Evolutionary conservation across 2,329 filamentous ascomycete genomes (phyloP), one percentile per base, ranked within the genome.

Genomic region (Ceratocystis diversiconidia): DNA sequence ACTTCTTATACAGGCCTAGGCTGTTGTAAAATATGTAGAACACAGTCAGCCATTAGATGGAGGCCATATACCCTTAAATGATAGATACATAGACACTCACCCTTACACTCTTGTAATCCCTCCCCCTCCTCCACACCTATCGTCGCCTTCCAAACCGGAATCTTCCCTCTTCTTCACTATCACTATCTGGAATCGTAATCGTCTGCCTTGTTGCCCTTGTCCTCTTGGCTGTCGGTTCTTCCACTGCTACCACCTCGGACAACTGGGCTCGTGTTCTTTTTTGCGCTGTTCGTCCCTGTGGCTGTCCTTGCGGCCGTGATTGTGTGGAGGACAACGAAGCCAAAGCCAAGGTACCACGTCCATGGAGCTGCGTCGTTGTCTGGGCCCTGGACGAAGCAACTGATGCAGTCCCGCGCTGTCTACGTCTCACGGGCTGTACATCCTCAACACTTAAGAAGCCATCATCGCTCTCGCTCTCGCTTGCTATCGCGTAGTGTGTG

Each of bases 91-190:
- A 61, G 41, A 61, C 22, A 46, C 22, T 12, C 36, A 62, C 43
- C 19, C n/a, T 52, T 22, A 1, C 44, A 17, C 61, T 19, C 22
- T 52, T 6, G 50, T 28, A 5, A 30, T 15, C 1, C 19, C 50
- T 4, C 22, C 43, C 3, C 17, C 3, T n/a, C 25, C 25, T 8
- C 22, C 10, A 25, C 41, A 50, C 62, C 63, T 71, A 79, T 70
- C 76, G 76, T 70, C 81, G 75, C 71, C 77, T 79, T 36, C 80
- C 78, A 71, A 84, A 85, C 64, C 77, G 76, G 70, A 85, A 85
- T 69, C 79, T 79, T 7, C 82, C 75, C 70, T 79, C 81, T 66
- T 84, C 82, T 57, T 84, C 82, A 68, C 80, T 82, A 43, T 83
- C 79, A 57, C 75, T 76, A 66, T 77, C 76, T 3, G 70, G 70